phyloP scores from a whole-genome alignment of 129 eudicot genomes.

The Erigeron canadensis region DNA sequence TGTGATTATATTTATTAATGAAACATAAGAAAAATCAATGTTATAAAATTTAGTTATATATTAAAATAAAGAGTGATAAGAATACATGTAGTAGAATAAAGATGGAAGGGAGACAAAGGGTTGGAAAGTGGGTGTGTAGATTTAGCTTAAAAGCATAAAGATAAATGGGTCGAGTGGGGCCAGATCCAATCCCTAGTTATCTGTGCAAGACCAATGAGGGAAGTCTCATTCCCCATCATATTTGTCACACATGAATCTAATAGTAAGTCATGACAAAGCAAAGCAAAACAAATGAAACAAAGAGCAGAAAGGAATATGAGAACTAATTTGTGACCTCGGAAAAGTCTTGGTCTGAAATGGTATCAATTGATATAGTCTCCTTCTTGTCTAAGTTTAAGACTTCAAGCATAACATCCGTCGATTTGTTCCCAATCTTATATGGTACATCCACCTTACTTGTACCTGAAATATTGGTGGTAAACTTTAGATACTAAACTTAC shows the following conservation, averaged over 20 bases:
- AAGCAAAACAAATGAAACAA: neutral
- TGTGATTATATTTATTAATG: no score
- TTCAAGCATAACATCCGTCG: conserved; percentile 67
- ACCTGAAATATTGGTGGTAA: conserved; percentile 49
- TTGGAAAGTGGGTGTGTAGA: neutral
- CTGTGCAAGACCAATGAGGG: neutral
- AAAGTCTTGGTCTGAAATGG: conserved; percentile 80
- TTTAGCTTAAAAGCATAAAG: neutral
- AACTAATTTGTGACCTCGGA: conserved; percentile 57
- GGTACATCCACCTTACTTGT: conserved; percentile 63
- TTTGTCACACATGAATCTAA: neutral
- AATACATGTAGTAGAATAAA: no score
- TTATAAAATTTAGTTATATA: no score
- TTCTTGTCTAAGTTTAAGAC: conserved; percentile 83
- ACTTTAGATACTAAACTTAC: conserved; percentile 14
- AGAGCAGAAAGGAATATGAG: conserved; percentile 10
- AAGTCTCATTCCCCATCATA: neutral
- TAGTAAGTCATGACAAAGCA: neutral
- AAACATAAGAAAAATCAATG: no score
- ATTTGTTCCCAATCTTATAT: conserved; percentile 51
- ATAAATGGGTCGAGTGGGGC: neutral
- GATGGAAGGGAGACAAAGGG: neutral
- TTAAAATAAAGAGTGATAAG: no score
- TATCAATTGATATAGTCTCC: conserved; percentile 69
- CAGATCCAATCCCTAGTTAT: neutral